A percentile compares a stretch with the other conserved stretches of the same genome.
Conservation (phyloP, 805 yeast genomes). For the Saccharomyces jurei region DNA sequence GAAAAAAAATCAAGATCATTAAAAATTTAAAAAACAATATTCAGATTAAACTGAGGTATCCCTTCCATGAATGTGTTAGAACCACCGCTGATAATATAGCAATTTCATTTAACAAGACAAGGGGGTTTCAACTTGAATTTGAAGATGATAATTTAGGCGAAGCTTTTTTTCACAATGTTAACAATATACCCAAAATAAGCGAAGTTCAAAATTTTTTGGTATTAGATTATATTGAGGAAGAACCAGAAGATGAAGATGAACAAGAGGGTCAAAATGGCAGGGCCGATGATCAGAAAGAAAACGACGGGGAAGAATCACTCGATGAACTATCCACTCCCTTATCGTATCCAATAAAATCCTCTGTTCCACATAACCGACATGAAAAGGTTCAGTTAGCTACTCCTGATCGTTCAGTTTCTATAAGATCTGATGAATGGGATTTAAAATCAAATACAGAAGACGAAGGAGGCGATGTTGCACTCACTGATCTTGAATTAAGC, state of each 20-base stretch:
- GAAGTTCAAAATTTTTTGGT: slow-evolving; percentile 25
- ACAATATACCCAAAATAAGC: slow-evolving; percentile 25
- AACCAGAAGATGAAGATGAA: slow-evolving; percentile 1
- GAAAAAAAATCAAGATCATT: slow-evolving; percentile 5
- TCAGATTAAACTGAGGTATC: slow-evolving; percentile 4
- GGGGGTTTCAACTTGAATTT: slow-evolving; percentile 9
- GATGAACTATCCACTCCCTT: background rate
- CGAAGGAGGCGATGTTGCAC: background rate
- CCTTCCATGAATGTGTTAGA: background rate
- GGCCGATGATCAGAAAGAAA: background rate
- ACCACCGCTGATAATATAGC: background rate
- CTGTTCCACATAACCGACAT: background rate
- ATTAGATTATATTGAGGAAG: slow-evolving; percentile 14
- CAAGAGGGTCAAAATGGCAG: slow-evolving; percentile 1
- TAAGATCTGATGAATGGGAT: slow-evolving; percentile 15
- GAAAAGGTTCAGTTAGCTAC: slow-evolving; percentile 10
- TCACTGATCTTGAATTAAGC: slow-evolving; percentile 3
- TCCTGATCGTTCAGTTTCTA: slow-evolving; percentile 12
- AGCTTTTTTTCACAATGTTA: slow-evolving; percentile 4
- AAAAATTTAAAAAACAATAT: slow-evolving; percentile 9
- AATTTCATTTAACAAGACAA: slow-evolving; percentile 1
- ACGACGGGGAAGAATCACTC: background rate
- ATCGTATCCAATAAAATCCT: slow-evolving; percentile 1
- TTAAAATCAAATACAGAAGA: slow-evolving; percentile 1
- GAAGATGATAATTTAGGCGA: background rate